Evolutionary conservation across 73 alveolate species (phyloP), one percentile per base, ranked within the genome.

Genomic region (Paramecium caudatum): DNA sequence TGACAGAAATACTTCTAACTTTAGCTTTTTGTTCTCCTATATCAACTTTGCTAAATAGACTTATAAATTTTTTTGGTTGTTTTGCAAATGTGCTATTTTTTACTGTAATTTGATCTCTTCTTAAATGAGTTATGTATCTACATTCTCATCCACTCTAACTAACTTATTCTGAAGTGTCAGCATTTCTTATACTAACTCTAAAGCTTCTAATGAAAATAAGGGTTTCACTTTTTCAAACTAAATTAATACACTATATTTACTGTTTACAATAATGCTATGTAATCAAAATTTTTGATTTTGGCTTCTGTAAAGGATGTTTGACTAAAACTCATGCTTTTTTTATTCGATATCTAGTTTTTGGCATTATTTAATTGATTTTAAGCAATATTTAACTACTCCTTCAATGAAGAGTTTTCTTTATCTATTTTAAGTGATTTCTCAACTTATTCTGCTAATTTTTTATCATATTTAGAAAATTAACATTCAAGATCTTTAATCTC

Each of bases 201-300:
- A 45, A 12, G 68, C 49, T 39, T 74, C 69, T 0, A 43, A 3
- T 16, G 17, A 27, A 43, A 74, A 74, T n/a, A 74, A 4, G 16
- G 88, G 30, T 43, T 39, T 74, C 5, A 74, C 47, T 43, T 34
- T 74, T 45, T 74, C 88, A 74, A 74, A 74, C 88, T 74, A 74
- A 0, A 37, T 34, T 74, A n/a, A 41, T 41, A 5, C 13, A 16
- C 6, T 30, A 74, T 39, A 9, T 27, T 16, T 74, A 74, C 88
- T 12, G 88, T 74, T 45, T 37, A 21, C 19, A 45, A 74, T 3
- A 74, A 37, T 2, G 88, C 88, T 0, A 27, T 9, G 21, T 74
- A 74, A 27, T 74, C 88, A 17, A 21, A 74, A 27, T 74, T 74
- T 16, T 19, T 43, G 45, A 15, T 1, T 41, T 74, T 45, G 19